phyloP scores from a whole-genome alignment of 495 filamentous ascomycete species.

The Tirmania nivea region DNA sequence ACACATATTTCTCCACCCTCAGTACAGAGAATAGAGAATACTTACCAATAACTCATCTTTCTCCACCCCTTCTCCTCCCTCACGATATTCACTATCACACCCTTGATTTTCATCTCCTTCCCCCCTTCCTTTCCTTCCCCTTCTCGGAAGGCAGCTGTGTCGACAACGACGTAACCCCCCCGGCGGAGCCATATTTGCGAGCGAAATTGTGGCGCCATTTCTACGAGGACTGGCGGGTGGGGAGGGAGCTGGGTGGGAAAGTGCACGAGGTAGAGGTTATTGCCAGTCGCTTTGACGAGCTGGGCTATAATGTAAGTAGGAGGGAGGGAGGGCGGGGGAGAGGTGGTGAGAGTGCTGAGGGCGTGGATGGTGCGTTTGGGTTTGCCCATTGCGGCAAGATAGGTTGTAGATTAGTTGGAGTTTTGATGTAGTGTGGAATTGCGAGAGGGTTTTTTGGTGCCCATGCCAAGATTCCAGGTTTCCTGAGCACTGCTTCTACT shows the following conservation, averaged over 20 bases:
- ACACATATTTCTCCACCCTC: too few relatives aligned
- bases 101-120: slow-evolving; percentile 44
- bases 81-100: slow-evolving; percentile 85
- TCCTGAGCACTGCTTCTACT: too few relatives aligned
- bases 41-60: slow-evolving; percentile 73
- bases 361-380: slow-evolving; percentile 9
- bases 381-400: background rate
- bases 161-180: slow-evolving; percentile 67
- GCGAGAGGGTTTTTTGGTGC: too few relatives aligned
- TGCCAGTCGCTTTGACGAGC: slow-evolving; percentile 62
- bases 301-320: slow-evolving; percentile 46
- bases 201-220: slow-evolving; percentile 62
- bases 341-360: slow-evolving; percentile 27
- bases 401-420: too few relatives aligned
- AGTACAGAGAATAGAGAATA: slow-evolving; percentile 1
- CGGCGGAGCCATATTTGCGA: slow-evolving; percentile 79
- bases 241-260: slow-evolving; percentile 25
- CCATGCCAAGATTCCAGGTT: too few relatives aligned
- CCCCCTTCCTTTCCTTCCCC: slow-evolving; percentile 22
- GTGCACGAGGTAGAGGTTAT: slow-evolving; percentile 60
- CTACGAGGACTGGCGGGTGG: slow-evolving; percentile 40
- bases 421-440: too few relatives aligned
- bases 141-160: slow-evolving; percentile 40
- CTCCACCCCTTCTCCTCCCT: slow-evolving; percentile 80
- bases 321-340: slow-evolving; percentile 46